phyloP scores from a whole-genome alignment of 768 basidiomycete genomes.

The Psilocybe tampanensis region DNA sequence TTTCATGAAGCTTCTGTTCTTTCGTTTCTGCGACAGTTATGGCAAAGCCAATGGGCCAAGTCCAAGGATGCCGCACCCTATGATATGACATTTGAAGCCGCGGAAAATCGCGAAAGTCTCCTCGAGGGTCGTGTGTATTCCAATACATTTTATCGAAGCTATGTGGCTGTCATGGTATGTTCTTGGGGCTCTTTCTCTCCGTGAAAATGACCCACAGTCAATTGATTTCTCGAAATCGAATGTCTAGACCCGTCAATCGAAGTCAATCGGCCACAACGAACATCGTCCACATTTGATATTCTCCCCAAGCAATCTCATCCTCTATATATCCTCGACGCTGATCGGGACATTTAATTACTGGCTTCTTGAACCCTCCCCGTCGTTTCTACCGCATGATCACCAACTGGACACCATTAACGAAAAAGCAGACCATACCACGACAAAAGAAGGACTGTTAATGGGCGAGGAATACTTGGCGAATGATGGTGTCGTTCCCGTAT shows the following conservation, averaged over 20 bases:
- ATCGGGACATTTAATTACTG: slow-evolving; percentile 43
- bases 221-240: neutral
- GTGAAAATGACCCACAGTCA: neutral
- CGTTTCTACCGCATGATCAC: slow-evolving; percentile 2
- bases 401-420: neutral
- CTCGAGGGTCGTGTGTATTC: slow-evolving; percentile 38
- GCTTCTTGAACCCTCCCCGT: slow-evolving; percentile 34
- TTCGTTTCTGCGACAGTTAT: slow-evolving; percentile 37
- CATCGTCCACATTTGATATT: neutral
- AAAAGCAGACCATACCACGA: too few relatives aligned
- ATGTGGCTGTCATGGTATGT: slow-evolving; percentile 39
- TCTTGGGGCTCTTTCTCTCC: neutral
- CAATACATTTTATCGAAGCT: slow-evolving; percentile 45
- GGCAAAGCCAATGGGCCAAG: slow-evolving; percentile 52
- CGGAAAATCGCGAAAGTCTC: slow-evolving; percentile 40
- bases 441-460: too few relatives aligned
- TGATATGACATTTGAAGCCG: slow-evolving; percentile 49
- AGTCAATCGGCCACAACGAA: slow-evolving; percentile 17
- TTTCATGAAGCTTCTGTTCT: slow-evolving; percentile 37
- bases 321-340: slow-evolving; percentile 25
- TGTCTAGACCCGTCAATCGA: slow-evolving; percentile 1
- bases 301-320: slow-evolving; percentile 9
- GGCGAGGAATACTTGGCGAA: slow-evolving; percentile 41
- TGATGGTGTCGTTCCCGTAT: slow-evolving; percentile 51
- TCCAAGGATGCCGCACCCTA: slow-evolving; percentile 47